phyloP scores from a whole-genome alignment of 2,329 filamentous ascomycete genomes.

The Epichloe hybrida region DNA sequence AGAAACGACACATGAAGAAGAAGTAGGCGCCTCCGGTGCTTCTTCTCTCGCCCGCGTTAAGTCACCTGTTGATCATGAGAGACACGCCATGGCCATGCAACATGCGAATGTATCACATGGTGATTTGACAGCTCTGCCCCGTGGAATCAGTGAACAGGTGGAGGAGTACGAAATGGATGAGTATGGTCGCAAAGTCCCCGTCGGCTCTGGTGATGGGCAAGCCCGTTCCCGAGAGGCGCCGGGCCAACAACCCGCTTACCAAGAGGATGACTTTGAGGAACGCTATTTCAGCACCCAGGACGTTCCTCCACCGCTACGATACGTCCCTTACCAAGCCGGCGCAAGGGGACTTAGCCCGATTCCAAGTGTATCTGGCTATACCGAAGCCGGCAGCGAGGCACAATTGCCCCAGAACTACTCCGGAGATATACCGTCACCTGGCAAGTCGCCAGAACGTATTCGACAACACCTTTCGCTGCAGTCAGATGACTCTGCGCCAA shows the following conservation, averaged over 20 bases:
- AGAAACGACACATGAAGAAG: constrained; percentile 50
- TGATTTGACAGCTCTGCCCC: constrained; percentile 41
- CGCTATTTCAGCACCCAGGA: constrained; percentile 46
- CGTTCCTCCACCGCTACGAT: constrained; percentile 49
- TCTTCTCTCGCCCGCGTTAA: constrained; percentile 51
- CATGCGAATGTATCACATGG: constrained; percentile 52
- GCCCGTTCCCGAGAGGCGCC: constrained; percentile 13
- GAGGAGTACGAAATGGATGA: constrained; percentile 36
- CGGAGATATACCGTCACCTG: constrained; percentile 36
- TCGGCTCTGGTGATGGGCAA: constrained; percentile 31
- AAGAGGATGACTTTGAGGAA: constrained; percentile 27
- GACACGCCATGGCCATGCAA: constrained; percentile 51
- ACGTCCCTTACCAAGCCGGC: constrained; percentile 55
- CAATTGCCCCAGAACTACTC: constrained; percentile 47
- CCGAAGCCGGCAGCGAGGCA: constrained; percentile 50
- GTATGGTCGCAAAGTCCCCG: constrained; percentile 27
- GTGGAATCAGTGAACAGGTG: constrained; percentile 28
- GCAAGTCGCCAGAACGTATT: constrained; percentile 32
- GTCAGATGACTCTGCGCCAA: constrained; percentile 21
- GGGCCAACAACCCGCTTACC: constrained; percentile 22
- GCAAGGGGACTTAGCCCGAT: constrained; percentile 72
- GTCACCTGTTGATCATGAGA: constrained; percentile 34
- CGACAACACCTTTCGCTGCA: constrained; percentile 21
- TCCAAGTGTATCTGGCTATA: constrained; percentile 82
- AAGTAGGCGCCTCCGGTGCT: constrained; percentile 42